Evolutionary conservation across 2,329 filamentous ascomycete species (phyloP), one percentile per base, ranked within the genome.

Genomic region (Alternaria alternata): DNA sequence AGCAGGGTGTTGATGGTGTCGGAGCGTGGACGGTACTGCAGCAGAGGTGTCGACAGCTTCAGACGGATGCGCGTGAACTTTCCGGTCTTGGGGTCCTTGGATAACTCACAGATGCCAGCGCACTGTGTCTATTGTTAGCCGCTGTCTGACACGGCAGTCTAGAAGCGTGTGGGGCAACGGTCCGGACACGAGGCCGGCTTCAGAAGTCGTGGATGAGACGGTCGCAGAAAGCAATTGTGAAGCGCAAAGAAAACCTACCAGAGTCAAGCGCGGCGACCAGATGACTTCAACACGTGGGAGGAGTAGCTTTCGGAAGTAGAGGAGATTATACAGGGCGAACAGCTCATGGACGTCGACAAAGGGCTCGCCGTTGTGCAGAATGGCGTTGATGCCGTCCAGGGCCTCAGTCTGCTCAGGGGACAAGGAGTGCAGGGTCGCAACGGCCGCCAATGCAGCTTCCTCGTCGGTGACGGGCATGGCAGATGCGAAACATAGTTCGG

Each of bases 31-130:
- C 81, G 76, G 61, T 78, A 82, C 61, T 82, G 81, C 49, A 82
- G 73, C 51, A 82, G 67, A 26, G 80, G 75, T 34, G 80, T 79
- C 57, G 79, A 81, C 41, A 82, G 69, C 65, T 82, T 82, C 42
- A 82, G 65, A 22, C 78, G 73, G 49, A 81, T 79, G 53, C 77
- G 73, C 6, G 75, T 76, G 60, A 77, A 78, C 52, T 76, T 79
- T 32, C 72, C 75, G 11, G 71, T 75, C 18, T 73, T 57, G 16
- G 72, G 64, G 54, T 81, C 78, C 52, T 76, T 80, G 39, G 77
- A 74, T 30, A 82, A 75, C 60, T 82, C 81, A 64, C 81, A 82
- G 57, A 81, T 80, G 43, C 80, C 81, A 55, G 81, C 81, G 64
- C 81, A 82, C 42, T 77, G 39, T 76, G 44, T 60, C 48, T 55